phyloP scores from a whole-genome alignment of 306 rosid species.

The Bauhinia variegata region DNA sequence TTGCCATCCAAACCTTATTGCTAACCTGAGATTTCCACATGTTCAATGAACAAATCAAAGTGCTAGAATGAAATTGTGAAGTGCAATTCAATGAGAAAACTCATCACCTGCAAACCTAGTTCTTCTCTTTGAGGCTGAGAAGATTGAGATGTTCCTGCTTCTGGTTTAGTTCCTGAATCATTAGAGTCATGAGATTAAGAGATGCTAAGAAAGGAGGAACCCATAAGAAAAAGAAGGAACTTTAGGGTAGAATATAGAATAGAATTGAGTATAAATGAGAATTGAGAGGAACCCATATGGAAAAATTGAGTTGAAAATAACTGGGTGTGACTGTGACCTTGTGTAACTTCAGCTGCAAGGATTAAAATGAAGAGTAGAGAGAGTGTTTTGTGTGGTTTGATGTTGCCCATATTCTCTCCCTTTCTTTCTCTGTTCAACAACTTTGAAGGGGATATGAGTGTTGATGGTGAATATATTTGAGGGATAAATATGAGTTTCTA shows the following conservation, averaged over 20 bases:
- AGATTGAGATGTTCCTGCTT: conserved; percentile 41
- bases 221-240: too few species aligned
- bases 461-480: conserved; percentile 23
- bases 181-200: neutral
- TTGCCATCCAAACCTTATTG: conserved; percentile 37
- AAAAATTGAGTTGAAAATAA: neutral
- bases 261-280: neutral
- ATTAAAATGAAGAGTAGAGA: conserved; percentile 48
- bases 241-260: too few species aligned
- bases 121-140: conserved; percentile 41
- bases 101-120: conserved; percentile 51
- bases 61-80: neutral
- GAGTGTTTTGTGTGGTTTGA: conserved; percentile 34
- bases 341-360: conserved; percentile 48
- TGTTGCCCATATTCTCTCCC: conserved; percentile 44
- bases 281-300: neutral
- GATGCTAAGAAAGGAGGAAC: too few species aligned
- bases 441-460: conserved; percentile 34
- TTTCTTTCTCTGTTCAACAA: conserved; percentile 23
- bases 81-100: conserved; percentile 16
- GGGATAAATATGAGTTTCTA: conserved; percentile 25
- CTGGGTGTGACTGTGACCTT: conserved; percentile 48
- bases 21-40: conserved; percentile 45
- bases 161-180: conserved; percentile 50
- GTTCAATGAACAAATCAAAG: neutral